These are phyloP conservation scores for Starmera quercuum DNA, from an alignment of 805 yeast genomes.

Conservation along the genomic window DNA sequence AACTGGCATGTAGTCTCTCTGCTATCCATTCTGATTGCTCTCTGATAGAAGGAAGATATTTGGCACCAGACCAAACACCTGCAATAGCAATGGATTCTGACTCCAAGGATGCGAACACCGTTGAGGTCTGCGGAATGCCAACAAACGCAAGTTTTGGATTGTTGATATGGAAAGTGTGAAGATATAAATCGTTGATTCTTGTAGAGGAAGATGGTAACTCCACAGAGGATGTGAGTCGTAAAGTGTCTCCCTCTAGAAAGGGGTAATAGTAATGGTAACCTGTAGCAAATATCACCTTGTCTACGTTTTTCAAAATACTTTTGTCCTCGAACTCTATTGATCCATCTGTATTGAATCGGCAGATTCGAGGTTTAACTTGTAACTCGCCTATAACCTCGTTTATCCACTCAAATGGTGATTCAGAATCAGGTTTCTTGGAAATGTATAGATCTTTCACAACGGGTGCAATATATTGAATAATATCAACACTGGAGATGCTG, in stretches of 20 bases:
- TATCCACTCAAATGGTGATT: conserved; percentile 35
- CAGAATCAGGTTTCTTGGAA: conserved; percentile 65
- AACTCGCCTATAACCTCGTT: conserved; percentile 28
- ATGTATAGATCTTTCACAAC: conserved; percentile 40
- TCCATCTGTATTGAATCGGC: conserved; percentile 17
- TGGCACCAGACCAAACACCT: conserved; percentile 42
- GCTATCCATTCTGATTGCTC: conserved; percentile 30
- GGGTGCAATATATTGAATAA: conserved; percentile 34
- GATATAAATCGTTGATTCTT: conserved; percentile 31
- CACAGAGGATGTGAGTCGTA: conserved; percentile 6
- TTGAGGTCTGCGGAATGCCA: conserved; percentile 30
- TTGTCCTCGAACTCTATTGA: conserved; percentile 27
- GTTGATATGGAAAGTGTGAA: conserved; percentile 33
- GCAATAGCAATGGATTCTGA: conserved; percentile 42
- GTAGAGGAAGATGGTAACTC: conserved; percentile 21
- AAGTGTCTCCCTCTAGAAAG: conserved; percentile 18
- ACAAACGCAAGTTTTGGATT: conserved; percentile 38
- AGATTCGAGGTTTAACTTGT: conserved; percentile 22
- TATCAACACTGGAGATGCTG: conserved; percentile 32
- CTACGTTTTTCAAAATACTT: conserved; percentile 23
- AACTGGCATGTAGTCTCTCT: conserved; percentile 17
- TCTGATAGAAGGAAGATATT: conserved; percentile 27
- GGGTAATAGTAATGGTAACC: conserved; percentile 36
- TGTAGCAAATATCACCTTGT: conserved; percentile 30
- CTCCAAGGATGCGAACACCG: conserved; percentile 43